phyloP scores from a whole-genome alignment of 1,284 basidiomycete genomes.

The Baeospora myosura region DNA sequence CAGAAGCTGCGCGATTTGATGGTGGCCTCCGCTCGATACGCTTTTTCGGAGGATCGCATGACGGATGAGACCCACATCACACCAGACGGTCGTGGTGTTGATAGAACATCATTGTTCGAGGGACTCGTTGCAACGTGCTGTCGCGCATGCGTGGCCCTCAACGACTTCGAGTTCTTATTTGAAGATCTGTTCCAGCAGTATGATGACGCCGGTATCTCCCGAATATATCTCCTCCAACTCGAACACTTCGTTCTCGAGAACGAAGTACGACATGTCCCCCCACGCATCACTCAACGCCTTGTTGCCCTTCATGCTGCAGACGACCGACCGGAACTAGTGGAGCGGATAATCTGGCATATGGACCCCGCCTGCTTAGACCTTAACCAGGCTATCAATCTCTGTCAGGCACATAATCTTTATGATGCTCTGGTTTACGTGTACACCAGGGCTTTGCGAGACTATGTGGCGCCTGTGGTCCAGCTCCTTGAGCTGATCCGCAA shows the following conservation, averaged over 20 bases:
- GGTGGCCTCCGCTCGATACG: constrained; percentile 80
- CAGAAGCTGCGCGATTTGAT: constrained; percentile 78
- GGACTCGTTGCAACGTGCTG: constrained; percentile 78
- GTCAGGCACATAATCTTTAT: constrained; percentile 77
- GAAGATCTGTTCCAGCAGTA: constrained; percentile 91
- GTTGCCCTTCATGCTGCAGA: constrained; percentile 74
- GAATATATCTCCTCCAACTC: constrained; percentile 83
- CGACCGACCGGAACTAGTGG: constrained; percentile 69
- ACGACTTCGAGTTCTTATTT: constrained; percentile 81
- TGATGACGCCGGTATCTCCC: constrained; percentile 75
- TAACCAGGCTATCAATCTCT: constrained; percentile 86
- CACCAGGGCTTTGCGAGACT: constrained; percentile 83
- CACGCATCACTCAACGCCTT: constrained; percentile 81
- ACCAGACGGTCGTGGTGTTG: constrained; percentile 83
- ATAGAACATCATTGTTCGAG: constrained; percentile 87
- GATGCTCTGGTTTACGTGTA: constrained; percentile 95
- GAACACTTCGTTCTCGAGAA: constrained; percentile 81
- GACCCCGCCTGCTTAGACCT: constrained; percentile 89
- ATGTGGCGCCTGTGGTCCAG: constrained; percentile 83
- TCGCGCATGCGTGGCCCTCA: constrained; percentile 75
- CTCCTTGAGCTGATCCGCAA: constrained; percentile 72
- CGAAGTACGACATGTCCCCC: constrained; percentile 70
- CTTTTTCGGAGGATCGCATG: constrained; percentile 93
- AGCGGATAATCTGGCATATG: constrained; percentile 93
- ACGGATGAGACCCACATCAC: constrained; percentile 81